Base-by-base conservation (phyloP, 306 rosid genomes). In the Hylodesmum podocarpum region DNA sequence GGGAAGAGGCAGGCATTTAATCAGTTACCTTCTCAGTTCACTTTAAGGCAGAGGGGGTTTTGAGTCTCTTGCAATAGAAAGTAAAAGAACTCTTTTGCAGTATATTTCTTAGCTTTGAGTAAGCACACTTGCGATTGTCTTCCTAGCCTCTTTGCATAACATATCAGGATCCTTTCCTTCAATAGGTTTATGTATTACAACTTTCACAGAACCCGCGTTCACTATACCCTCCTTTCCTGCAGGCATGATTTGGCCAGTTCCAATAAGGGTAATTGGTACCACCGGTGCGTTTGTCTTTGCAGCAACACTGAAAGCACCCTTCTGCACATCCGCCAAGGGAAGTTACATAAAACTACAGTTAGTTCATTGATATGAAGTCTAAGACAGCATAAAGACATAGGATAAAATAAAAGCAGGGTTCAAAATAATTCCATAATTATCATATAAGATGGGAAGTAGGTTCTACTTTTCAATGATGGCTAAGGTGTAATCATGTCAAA, bases 221-320 rank as follows among this genome's bases (percentile, higher is more conserved):
- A 95, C 75, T 57, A 89, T 84, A 40, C 84, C 61, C 86, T 95
- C 99, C 85, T 57, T 85, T 78, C 99, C 99, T 1, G 91, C 71
- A 80, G 97, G 99, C 99, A 95, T 95, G 77, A 95, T 89, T 68
- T 83, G 75, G 64, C 99, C 97, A 3, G 99, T 90, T 84, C 99
- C 99, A 70, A 88, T 71, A 29, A 95, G 89, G 58, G 97, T 90
- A 37, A 95, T 92, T 15, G 99, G 99, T 49, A 95, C 96, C 27
- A 92, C 90, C 7, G 96, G 97, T 58, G 84, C 94, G 50, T 83
- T 87, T 19, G 88, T 85, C 79, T 92, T 92, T 11, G 78, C 91
- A 21, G 99, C 97, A 84, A 95, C 75, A 84, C 96, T 95, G 86
- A 95, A 95, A 70, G 99, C 99, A 66, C 99, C 99, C 82, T 91